Percentiles rank a stretch among this genome's conserved stretches.
These are phyloP conservation scores for Phanerochaete sordida DNA, from an alignment of 768 basidiomycete genomes.

Conservation along the genomic window DNA sequence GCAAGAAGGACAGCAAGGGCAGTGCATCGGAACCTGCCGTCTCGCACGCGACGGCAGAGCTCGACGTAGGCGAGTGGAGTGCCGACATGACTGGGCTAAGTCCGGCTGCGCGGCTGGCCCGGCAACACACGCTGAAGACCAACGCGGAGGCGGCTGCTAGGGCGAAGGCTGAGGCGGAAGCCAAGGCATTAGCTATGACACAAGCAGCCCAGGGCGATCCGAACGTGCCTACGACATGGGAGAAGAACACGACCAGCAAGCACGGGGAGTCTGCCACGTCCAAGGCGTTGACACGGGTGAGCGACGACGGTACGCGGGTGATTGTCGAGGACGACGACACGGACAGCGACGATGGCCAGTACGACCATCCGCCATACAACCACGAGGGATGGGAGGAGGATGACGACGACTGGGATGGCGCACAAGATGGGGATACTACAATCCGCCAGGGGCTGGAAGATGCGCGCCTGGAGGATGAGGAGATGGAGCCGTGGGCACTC, in stretches of 20 bases:
- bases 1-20: slow-evolving; percentile 56
- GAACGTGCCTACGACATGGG: slow-evolving; percentile 61
- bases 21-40: slow-evolving; percentile 66
- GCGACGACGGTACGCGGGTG: slow-evolving; percentile 63
- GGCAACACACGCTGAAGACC: slow-evolving; percentile 89
- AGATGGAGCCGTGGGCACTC: slow-evolving; percentile 76
- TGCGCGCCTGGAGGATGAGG: slow-evolving; percentile 46
- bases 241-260: slow-evolving; percentile 72
- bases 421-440: slow-evolving; percentile 68
- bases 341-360: slow-evolving; percentile 37
- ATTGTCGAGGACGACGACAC: slow-evolving; percentile 62
- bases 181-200: slow-evolving; percentile 37
- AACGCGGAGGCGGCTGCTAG: slow-evolving; percentile 76
- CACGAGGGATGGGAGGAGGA: slow-evolving; percentile 74
- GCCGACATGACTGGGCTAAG: slow-evolving; percentile 69
- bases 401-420: slow-evolving; percentile 74
- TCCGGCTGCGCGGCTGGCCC: slow-evolving; percentile 85
- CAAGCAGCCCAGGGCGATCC: slow-evolving; percentile 26
- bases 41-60: slow-evolving; percentile 80
- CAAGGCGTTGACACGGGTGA: slow-evolving; percentile 38
- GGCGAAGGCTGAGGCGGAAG: slow-evolving; percentile 56
- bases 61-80: slow-evolving; percentile 73
- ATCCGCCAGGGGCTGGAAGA: slow-evolving; percentile 59
- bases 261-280: slow-evolving; percentile 44
- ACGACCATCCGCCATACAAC: slow-evolving; percentile 31